Evolutionary conservation across 108 stramenopile species (phyloP), one percentile per base, ranked within the genome.

Genomic region (Discostella pseudostelligera): DNA sequence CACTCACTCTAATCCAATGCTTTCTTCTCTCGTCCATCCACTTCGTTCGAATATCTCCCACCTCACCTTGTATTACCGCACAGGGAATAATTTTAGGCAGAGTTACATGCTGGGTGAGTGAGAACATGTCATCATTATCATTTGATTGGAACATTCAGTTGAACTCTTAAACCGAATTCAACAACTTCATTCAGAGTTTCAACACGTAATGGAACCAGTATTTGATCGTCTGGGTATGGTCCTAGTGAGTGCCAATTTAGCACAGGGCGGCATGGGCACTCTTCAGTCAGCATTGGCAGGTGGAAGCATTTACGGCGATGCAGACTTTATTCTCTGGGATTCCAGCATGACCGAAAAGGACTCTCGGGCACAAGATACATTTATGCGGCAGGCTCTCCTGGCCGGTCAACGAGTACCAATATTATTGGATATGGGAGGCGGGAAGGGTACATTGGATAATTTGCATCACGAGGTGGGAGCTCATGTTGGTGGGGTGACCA

Each of bases 161-260:
- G n/a, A n/a, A n/a, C n/a, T n/a, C n/a, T n/a, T n/a, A 22, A 21
- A 20, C 9, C 17, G 48, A 21, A 20, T 49, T 49, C 48, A 20
- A 49, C n/a, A n/a, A n/a, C n/a, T n/a, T n/a, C 9, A 20, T 9
- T 6, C 48, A 54, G 62, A 81, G 59, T 82, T 86, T 47, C 67
- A 81, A 20, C 36, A 69, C 0, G 50, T 83, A 14, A 83, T 86
- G 82, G 85, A 83, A 64, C 83, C 82, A 39, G 70, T 86, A 4
- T 72, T 86, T 40, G 68, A 78, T 54, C 67, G 64, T 1, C 53
- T 85, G 32, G 82, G 82, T 16, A 70, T 85, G 67, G 42, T 66
- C 22, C 53, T 85, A 10, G 80, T 83, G 24, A 72, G 57, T 32
- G 59, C 81, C 19, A 83, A 83, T 59, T 56, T 76, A 37, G 84